phyloP scores from a whole-genome alignment of 805 yeast genomes.

The Lachancea lanzarotensis region DNA sequence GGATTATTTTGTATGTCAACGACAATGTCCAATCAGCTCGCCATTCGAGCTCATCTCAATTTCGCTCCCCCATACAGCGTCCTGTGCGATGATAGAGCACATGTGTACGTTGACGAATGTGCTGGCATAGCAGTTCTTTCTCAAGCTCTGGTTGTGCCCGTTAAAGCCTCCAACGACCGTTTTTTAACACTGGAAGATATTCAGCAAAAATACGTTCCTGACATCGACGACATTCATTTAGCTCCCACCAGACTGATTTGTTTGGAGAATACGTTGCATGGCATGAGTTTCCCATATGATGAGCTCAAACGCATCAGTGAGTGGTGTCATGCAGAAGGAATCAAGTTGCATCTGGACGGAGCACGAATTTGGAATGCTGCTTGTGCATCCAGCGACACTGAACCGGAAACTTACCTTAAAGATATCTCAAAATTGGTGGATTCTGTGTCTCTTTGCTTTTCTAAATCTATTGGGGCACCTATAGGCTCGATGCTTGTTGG shows the following conservation, averaged over 20 bases:
- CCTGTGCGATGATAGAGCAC: constrained; percentile 72
- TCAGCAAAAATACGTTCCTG: constrained; percentile 43
- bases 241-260: constrained; percentile 77
- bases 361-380: constrained; percentile 83
- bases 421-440: constrained; percentile 67
- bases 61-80: constrained; percentile 70
- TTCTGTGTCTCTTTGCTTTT: constrained; percentile 69
- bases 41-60: constrained; percentile 52
- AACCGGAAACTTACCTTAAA: constrained; percentile 43
- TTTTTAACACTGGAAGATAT: constrained; percentile 70
- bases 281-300: constrained; percentile 61
- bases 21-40: constrained; percentile 76
- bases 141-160: constrained; percentile 76
- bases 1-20: constrained; percentile 75
- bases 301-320: constrained; percentile 57
- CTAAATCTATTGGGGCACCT: constrained; percentile 81
- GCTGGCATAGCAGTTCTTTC: constrained; percentile 77
- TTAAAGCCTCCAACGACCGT: constrained; percentile 57
- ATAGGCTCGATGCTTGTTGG: constrained; percentile 77
- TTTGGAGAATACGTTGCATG: constrained; percentile 74
- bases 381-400: constrained; percentile 2
- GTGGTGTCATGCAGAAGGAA: constrained; percentile 50
- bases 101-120: constrained; percentile 70
- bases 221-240: constrained; percentile 66
- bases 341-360: constrained; percentile 70